phyloP scores from a whole-genome alignment of 495 filamentous ascomycete species.

The Daldinia childiae region DNA sequence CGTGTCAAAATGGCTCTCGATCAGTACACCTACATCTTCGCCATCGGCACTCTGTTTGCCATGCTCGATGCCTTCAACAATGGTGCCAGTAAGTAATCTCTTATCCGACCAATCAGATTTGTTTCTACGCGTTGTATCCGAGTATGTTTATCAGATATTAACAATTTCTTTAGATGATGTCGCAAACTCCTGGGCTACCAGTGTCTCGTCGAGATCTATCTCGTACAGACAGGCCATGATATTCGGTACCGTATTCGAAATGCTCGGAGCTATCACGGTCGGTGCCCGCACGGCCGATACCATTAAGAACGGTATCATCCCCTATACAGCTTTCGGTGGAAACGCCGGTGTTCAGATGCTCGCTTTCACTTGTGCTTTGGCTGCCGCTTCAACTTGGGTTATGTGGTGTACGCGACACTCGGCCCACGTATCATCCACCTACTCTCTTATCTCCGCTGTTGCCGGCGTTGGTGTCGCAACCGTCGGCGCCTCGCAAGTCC shows the following conservation, averaged over 20 bases:
- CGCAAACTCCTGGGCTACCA: constrained; percentile 76
- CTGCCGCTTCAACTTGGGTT: constrained; percentile 57
- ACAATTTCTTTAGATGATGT: constrained; percentile 68
- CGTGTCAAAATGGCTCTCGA: constrained; percentile 59
- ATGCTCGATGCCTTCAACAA: constrained; percentile 74
- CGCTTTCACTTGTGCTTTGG: constrained; percentile 66
- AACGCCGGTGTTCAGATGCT: constrained; percentile 69
- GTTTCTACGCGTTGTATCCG: not conserved
- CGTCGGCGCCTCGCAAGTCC: constrained; percentile 62
- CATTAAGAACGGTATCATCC: constrained; percentile 69
- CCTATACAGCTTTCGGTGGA: constrained; percentile 56
- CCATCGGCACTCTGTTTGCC: constrained; percentile 73
- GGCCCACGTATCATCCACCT: constrained; percentile 70
- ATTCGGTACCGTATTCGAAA: constrained; percentile 70
- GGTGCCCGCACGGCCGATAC: constrained; percentile 68
- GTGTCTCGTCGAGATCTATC: constrained; percentile 73
- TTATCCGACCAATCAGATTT: not conserved
- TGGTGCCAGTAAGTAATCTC: constrained; percentile 64
- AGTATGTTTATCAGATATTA: constrained; percentile 50
- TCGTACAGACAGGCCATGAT: constrained; percentile 70
- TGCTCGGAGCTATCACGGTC: constrained; percentile 65
- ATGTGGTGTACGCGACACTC: constrained; percentile 72
- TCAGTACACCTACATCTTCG: constrained; percentile 69
- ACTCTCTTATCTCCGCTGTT: constrained; percentile 70
- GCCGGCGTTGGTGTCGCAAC: constrained; percentile 71